phyloP scores from a whole-genome alignment of 2,329 filamentous ascomycete genomes.

The Stemphylium beticola region DNA sequence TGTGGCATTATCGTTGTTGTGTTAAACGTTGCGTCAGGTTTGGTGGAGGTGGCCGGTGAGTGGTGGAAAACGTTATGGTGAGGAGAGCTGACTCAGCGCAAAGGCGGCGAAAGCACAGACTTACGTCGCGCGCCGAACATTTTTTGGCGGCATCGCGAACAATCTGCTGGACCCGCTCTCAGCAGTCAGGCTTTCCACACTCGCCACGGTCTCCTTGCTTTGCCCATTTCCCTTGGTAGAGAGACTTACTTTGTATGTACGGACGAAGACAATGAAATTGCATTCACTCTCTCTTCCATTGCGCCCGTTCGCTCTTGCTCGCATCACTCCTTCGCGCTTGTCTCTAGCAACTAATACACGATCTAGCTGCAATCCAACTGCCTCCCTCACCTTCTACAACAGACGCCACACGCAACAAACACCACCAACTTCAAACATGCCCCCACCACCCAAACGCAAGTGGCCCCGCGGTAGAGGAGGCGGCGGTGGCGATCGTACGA shows the following conservation, averaged over 20 bases:
- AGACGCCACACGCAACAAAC: constrained; percentile 13
- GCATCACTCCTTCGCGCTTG: constrained; percentile 20
- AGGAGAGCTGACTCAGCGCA: constrained; percentile 5
- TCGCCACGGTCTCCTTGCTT: constrained; percentile 7
- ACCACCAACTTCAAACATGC: constrained; percentile 18
- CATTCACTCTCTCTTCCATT: constrained; percentile 29
- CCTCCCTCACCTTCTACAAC: constrained; percentile 20
- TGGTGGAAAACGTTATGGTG: no score
- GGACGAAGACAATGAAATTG: constrained; percentile 32
- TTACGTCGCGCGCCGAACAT: constrained; percentile 13
- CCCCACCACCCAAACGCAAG: constrained; percentile 36
- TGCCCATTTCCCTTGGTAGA: constrained; percentile 14
- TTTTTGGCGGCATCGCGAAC: constrained; percentile 9
- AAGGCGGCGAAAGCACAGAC: constrained; percentile 8
- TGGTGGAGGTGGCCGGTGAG: no score
- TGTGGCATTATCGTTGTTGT: no score
- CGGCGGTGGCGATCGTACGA: constrained; percentile 13
- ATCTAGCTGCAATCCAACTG: constrained; percentile 16
- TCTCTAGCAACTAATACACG: constrained; percentile 29
- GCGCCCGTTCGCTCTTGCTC: constrained; percentile 26
- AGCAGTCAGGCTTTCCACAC: constrained; percentile 1
- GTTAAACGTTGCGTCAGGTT: no score
- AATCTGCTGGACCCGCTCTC: not conserved
- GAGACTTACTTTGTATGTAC: constrained; percentile 28
- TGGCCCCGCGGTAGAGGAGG: constrained; percentile 26